These are phyloP conservation scores for Pichia inconspicua DNA, from an alignment of 1,139 yeast species.

Conservation along the genomic window DNA sequence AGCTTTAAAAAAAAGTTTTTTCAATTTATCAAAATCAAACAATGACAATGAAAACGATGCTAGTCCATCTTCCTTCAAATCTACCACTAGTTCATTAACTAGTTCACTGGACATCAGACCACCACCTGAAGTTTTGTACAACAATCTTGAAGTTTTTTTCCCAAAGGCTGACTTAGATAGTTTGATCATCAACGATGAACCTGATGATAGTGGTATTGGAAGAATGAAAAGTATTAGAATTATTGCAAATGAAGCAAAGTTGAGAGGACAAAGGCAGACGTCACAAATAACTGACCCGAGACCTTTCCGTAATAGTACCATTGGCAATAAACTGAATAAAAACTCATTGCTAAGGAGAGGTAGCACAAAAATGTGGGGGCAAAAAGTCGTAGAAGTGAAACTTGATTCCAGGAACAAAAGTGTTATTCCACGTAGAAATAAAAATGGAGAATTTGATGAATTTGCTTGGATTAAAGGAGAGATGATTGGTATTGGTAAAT, in stretches of 20 bases:
- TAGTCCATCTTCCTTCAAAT: not conserved
- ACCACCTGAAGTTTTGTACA: conserved; percentile 87
- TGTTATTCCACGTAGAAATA: conserved; percentile 34
- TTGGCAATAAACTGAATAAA: not conserved
- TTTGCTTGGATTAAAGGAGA: conserved; percentile 99
- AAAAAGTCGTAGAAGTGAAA: conserved; percentile 78
- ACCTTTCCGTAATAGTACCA: not conserved
- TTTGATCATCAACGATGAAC: conserved; percentile 71
- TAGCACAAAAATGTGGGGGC: conserved; percentile 98
- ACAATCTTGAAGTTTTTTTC: conserved; percentile 84
- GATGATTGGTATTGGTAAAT: conserved; percentile 91
- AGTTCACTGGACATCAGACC: conserved; percentile 64
- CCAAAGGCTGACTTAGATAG: conserved; percentile 90
- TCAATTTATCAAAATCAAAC: not conserved
- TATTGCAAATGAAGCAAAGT: conserved; percentile 79
- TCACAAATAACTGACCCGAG: not conserved
- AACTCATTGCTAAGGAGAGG: conserved; percentile 44
- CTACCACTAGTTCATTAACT: conserved; percentile 4
- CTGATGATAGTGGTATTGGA: conserved; percentile 21
- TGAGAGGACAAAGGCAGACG: not conserved
- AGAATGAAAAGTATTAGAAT: conserved; percentile 84
- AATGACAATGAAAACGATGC: not conserved
- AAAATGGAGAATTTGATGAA: conserved; percentile 65
- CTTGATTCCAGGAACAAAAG: conserved; percentile 22
- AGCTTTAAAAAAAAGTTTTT: not conserved